phyloP scores from a whole-genome alignment of 208 protist genomes.

The Leishmania mexicana region DNA sequence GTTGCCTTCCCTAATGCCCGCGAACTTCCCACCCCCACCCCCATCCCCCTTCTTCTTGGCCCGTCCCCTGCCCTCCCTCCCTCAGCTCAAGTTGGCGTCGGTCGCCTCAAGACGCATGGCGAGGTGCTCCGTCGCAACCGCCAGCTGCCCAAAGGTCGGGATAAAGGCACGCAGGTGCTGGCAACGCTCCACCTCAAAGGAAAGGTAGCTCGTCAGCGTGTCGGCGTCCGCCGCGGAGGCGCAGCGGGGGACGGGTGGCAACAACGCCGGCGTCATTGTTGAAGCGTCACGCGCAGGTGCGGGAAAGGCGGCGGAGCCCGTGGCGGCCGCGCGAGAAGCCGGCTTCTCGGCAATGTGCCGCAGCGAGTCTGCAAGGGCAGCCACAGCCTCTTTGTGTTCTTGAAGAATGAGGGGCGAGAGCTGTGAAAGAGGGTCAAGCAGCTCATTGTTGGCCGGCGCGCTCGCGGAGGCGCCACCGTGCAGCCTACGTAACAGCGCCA shows the following conservation, averaged over 20 bases:
- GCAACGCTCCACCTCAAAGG: conserved; percentile 68
- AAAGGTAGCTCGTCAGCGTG: conserved; percentile 44
- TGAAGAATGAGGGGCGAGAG: conserved; percentile 21
- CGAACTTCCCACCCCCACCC: not conserved
- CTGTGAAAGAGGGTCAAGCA: conserved; percentile 13
- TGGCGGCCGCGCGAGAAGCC: not conserved
- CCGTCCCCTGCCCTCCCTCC: not conserved
- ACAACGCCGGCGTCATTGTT: not conserved
- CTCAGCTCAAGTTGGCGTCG: not conserved
- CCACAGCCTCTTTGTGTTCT: conserved; percentile 37
- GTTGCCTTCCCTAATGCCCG: not conserved
- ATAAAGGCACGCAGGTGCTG: conserved; percentile 66
- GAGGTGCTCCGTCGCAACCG: conserved; percentile 73
- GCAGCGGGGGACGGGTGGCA: conserved; percentile 29
- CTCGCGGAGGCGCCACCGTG: not conserved
- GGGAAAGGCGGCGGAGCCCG: not conserved
- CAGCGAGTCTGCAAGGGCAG: conserved; percentile 34
- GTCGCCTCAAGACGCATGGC: conserved; percentile 38
- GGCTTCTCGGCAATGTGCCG: conserved; percentile 28
- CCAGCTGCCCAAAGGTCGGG: conserved; percentile 78
- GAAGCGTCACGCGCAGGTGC: not conserved
- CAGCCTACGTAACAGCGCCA: conserved; percentile 7
- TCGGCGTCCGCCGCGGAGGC: conserved; percentile 65
- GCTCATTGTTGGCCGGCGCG: not conserved
- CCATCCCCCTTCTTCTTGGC: not conserved